Base-by-base conservation (phyloP, 768 basidiomycete species). In the Suillus discolor region DNA sequence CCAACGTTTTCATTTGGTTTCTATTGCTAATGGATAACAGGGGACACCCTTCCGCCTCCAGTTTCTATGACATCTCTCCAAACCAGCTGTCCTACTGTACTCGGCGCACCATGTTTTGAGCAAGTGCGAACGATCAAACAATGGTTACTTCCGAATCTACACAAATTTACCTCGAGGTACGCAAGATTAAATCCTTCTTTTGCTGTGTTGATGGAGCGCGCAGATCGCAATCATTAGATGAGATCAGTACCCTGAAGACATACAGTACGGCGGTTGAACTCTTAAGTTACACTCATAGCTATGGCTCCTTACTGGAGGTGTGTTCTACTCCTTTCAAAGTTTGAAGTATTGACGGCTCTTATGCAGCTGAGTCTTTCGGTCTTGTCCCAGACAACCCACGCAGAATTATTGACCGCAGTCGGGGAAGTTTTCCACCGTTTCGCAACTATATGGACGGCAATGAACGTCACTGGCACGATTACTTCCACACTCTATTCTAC, bases 351-450 rank as follows among this genome's bases (percentile, higher is more conserved):
- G 62, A 59, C 62, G 55, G 15, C 65, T 66, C 61, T 41, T 65
- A n/a, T 49, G 53, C 41, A 89, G 88, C 68, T 89, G 62, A 86
- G 84, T 38, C 73, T 88, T 20, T 81, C 73, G 59, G 76, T 88
- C 39, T 76, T 94, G 62, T 82, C 84, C 59, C 81, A 85, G 67
- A 81, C 85, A 3, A 79, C 79, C 6, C 81, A 84, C 41, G 74
- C 79, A 0, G 85, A 89, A 25, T 77, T 87, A 8, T 79, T 93
- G 34, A 80, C 81, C 4, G 84, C 85, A 0, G 83, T 91, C 1
- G 82, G 93, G n/a, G 87, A 90, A 67, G 87, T 87, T 6, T 80
- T 94, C n/a, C 84, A 87, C 66, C 86, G 89, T 8, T 89, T 89
- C 70, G 83, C 85, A 13, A 83, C 85, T 25, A 87, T 93, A 57